Conservation (phyloP, 2,329 filamentous ascomycete species). For the Hypoxylon sp. region DNA sequence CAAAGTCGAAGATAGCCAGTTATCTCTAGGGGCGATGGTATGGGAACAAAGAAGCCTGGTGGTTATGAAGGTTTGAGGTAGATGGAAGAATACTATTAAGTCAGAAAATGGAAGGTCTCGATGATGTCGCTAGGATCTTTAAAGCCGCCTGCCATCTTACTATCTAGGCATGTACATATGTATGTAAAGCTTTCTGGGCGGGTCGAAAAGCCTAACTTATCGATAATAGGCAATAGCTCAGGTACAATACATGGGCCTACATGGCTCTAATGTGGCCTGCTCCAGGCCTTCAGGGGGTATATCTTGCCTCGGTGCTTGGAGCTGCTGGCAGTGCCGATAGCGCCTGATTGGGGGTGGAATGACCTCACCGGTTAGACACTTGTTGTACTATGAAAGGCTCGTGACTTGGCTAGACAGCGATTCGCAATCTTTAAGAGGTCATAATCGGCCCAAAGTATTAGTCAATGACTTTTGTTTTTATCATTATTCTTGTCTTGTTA, state of each 20-base stretch:
- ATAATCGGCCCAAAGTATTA: constrained; percentile 18
- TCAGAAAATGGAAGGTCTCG: constrained; percentile 19
- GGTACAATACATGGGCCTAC: constrained; percentile 21
- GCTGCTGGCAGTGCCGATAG: constrained; percentile 38
- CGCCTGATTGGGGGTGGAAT: constrained; percentile 39
- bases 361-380: constrained; percentile 41
- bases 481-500: constrained; percentile 10
- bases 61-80: neutral
- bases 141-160: constrained; percentile 17
- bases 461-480: constrained; percentile 8
- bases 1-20: constrained; percentile 3
- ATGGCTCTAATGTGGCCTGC: neutral
- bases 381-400: constrained; percentile 34
- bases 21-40: neutral
- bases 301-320: constrained; percentile 17
- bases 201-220: constrained; percentile 18
- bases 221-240: constrained; percentile 35
- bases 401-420: constrained; percentile 26
- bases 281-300: neutral
- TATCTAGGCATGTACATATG: no score
- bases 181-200: neutral
- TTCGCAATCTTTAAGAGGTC: constrained; percentile 16
- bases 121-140: constrained; percentile 35
- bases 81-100: constrained; percentile 15
- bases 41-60: constrained; percentile 15